Evolutionary conservation across 331 rosid genomes (phyloP).

Genomic region (Malus hybrid): DNA sequence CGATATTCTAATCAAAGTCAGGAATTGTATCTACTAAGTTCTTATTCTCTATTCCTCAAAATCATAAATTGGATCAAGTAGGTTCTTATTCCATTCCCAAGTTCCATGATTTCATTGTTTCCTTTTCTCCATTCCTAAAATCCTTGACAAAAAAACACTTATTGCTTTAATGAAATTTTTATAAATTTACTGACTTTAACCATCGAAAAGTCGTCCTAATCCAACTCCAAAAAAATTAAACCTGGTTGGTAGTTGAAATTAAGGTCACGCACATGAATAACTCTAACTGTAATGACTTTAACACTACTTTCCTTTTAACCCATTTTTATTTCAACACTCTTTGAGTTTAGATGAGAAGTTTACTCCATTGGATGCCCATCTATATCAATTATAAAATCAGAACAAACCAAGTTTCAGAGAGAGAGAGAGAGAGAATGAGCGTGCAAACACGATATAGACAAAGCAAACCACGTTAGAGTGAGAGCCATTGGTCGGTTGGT

Average conservation of each 20-base stretch:
- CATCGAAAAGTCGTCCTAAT: neutral
- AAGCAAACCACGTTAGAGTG: slow-evolving; percentile 50
- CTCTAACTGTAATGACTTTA: neutral
- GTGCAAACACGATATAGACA: slow-evolving; percentile 79
- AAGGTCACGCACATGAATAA: neutral
- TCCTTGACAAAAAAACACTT: neutral
- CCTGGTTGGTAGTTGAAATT: neutral
- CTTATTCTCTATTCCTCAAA: neutral
- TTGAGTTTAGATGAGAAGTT: neutral
- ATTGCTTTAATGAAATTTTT: neutral
- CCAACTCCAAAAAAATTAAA: neutral
- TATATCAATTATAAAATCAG: neutral
- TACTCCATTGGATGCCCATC: neutral
- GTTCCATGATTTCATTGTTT: neutral
- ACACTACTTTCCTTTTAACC: neutral
- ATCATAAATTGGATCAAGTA: neutral
- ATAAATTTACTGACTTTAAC: neutral
- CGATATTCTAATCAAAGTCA: neutral
- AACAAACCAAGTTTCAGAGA: slow-evolving; percentile 8
- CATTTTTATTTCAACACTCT: neutral
- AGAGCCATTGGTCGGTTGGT: slow-evolving; percentile 36
- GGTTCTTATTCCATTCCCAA: too few relatives aligned
- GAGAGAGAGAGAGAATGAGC: slow-evolving; percentile 24
- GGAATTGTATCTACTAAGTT: neutral
- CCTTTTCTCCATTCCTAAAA: neutral